Conservation (phyloP, 148 eudicot genomes). For the Silene latifolia region DNA sequence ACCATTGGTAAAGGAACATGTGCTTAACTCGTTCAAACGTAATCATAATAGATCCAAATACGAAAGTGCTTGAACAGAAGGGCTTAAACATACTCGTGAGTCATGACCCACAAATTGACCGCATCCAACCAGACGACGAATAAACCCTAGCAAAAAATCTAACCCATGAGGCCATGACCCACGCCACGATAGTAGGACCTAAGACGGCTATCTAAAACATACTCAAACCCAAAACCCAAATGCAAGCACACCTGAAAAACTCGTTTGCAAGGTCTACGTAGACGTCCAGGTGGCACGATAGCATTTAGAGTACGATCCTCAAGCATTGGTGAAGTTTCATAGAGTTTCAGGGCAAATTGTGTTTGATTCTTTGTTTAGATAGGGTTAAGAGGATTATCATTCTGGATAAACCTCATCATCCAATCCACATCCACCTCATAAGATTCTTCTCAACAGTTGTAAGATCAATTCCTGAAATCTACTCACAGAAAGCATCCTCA, state of each 20-base stretch:
- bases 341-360: neutral
- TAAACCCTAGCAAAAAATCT: neutral
- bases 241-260: neutral
- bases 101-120: too few species aligned
- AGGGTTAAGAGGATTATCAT: neutral
- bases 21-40: too few species aligned
- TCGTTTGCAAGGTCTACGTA: neutral
- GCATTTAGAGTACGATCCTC: neutral
- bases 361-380: neutral
- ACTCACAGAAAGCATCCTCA: slow-evolving; percentile 12
- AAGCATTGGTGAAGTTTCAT: neutral
- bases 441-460: slow-evolving; percentile 20
- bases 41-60: too few species aligned
- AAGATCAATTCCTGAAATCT: neutral
- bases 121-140: too few species aligned
- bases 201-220: too few species aligned
- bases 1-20: too few species aligned
- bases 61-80: too few species aligned
- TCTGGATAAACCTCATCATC: slow-evolving; percentile 20
- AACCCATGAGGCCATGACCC: neutral
- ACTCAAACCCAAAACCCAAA: neutral
- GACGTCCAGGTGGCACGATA: neutral
- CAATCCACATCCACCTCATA: slow-evolving; percentile 26
- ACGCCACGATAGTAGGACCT: neutral
- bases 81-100: too few species aligned